Evolutionary conservation across 2,329 filamentous ascomycete genomes (phyloP).

Genomic region (Fusarium napiforme): DNA sequence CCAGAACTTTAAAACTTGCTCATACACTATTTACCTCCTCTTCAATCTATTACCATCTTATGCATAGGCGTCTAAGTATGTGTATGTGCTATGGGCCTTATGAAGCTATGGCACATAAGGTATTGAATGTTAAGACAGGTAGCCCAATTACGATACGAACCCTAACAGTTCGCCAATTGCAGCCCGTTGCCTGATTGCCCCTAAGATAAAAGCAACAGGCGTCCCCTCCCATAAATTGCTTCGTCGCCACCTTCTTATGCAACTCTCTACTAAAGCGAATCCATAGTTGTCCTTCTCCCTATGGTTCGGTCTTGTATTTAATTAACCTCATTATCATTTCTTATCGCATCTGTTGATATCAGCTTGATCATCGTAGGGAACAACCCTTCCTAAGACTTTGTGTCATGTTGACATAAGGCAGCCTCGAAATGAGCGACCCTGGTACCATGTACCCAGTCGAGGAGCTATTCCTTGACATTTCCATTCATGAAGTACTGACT

Average conservation of each 20-base stretch:
- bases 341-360: not conserved
- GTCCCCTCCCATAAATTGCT: not conserved
- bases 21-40: accelerated
- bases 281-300: not conserved
- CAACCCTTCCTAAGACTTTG: accelerated
- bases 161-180: not conserved
- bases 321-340: not conserved
- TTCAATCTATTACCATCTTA: accelerated
- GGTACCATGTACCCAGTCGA: not conserved
- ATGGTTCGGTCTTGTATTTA: not conserved
- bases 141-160: not conserved
- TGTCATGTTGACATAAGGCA: not conserved
- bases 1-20: accelerated
- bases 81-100: not conserved
- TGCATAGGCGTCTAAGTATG: accelerated
- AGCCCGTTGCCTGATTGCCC: not conserved
- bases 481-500: not conserved
- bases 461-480: not conserved
- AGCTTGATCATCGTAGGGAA: not conserved
- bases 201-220: not conserved
- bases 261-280: not conserved
- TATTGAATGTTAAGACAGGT: accelerated
- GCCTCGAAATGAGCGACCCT: not conserved
- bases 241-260: not conserved
- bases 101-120: not conserved